Percentiles rank a stretch among this genome's conserved stretches.
Conservation (phyloP, 140 eudicot genomes). For the Cichorium intybus region DNA sequence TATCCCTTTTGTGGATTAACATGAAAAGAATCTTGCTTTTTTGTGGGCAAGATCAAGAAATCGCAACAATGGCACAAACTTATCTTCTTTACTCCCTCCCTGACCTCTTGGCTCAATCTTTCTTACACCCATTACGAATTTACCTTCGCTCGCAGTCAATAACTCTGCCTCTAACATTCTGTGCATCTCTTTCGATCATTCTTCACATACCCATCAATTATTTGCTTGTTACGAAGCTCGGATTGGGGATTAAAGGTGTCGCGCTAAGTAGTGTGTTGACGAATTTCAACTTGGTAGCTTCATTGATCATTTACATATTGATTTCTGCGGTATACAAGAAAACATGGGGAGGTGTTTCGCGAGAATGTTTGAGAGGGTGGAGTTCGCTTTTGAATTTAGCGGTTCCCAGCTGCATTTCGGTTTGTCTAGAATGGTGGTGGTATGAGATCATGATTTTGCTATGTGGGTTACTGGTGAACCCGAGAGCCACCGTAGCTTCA, state of each 20-base stretch:
- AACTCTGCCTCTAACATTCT: slow-evolving; percentile 62
- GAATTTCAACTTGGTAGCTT: slow-evolving; percentile 53
- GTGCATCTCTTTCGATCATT: slow-evolving; percentile 52
- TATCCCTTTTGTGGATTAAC: slow-evolving; percentile 56
- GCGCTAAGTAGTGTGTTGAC: slow-evolving; percentile 61
- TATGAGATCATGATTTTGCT: slow-evolving; percentile 77
- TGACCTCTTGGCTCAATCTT: slow-evolving; percentile 69
- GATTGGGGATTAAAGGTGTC: slow-evolving; percentile 63
- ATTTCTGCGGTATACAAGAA: slow-evolving; percentile 41
- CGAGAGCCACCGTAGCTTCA: slow-evolving; percentile 74
- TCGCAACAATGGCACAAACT: slow-evolving; percentile 63
- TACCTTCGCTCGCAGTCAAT: slow-evolving; percentile 75
- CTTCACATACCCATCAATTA: slow-evolving; percentile 76
- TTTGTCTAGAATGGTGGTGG: slow-evolving; percentile 96
- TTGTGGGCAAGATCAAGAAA: slow-evolving; percentile 59
- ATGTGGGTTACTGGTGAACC: slow-evolving; percentile 60
- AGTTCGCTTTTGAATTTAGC: slow-evolving; percentile 49
- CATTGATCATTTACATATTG: slow-evolving; percentile 44
- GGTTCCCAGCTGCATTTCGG: slow-evolving; percentile 83
- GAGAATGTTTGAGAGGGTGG: slow-evolving; percentile 46
- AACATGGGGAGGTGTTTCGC: slow-evolving; percentile 54
- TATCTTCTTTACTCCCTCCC: slow-evolving; percentile 59
- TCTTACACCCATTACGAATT: slow-evolving; percentile 70
- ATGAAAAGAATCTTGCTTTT: slow-evolving; percentile 50
- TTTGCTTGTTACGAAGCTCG: slow-evolving; percentile 46